Evolutionary conservation across 805 yeast species (phyloP), one percentile per base, ranked within the genome.

Genomic region (Peterozyma xylosa): DNA sequence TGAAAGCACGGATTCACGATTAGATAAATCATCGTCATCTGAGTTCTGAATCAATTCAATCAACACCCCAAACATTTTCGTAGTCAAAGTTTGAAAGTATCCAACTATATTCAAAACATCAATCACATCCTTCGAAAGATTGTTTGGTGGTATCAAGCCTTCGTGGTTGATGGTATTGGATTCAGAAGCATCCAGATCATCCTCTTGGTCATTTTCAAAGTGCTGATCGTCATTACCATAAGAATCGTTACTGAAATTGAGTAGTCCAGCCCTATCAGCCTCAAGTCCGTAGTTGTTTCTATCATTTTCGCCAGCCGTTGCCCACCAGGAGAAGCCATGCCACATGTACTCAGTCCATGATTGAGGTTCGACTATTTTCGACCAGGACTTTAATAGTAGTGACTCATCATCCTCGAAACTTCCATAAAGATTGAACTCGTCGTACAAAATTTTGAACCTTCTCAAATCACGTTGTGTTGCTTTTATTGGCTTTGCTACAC

Each of bases 281-380:
- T 62, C 67, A 33, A 58, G 61, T 35, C 71, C 73, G 29, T 64
- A 67, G 38, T 65, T 63, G 16, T 62, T 55, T 18, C 58, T 59
- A 13, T 67, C 65, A 35, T 71, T 68, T 47, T 80, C 84, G 9
- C 93, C 95, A 1, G 93, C 91, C 30, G 85, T 74, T 2, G 95
- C 95, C 88, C 91, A 86, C 93, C 93, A 86, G 16, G 84, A 65
- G 46, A 85, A 73, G 1, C 89, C 89, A 43, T 74, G 68, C 85
- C 86, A 80, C 1, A 80, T 64, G 35, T 74, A 65, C 51, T 78
- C 81, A 43, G 68, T 66, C 74, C 85, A 71, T 1, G 83, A 70
- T 17, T 70, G 57, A 1, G 78, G 67, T 41, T 73, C 78, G 1
- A 75, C 66, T 11, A 69, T 68, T 2, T 57, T 51, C 10, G 55